Evolutionary conservation across 2,329 filamentous ascomycete genomes (phyloP).

Genomic region (Aureobasidium sp.): DNA sequence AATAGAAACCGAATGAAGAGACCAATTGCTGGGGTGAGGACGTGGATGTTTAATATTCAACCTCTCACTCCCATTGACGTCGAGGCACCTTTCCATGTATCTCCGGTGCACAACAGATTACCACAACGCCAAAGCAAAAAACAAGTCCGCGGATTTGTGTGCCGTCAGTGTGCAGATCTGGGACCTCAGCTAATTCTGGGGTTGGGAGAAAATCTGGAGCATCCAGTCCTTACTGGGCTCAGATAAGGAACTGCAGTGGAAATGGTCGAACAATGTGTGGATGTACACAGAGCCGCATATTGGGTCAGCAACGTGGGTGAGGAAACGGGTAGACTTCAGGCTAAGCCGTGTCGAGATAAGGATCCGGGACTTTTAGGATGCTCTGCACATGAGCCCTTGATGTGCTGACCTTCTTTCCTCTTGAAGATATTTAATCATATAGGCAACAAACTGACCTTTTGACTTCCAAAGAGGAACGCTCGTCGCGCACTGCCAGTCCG

Average conservation of each 20-base stretch:
- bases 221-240: slow-evolving; percentile 1
- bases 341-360: slow-evolving; percentile 13
- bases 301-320: slow-evolving; percentile 3
- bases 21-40: slow-evolving; percentile 1
- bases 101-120: slow-evolving; percentile 12
- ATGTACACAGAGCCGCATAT: slow-evolving; percentile 3
- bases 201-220: background rate
- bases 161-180: slow-evolving; percentile 11
- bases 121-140: slow-evolving; percentile 15
- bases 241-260: slow-evolving; percentile 10
- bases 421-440: background rate
- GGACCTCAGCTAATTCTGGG: slow-evolving; percentile 5
- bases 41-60: slow-evolving; percentile 11
- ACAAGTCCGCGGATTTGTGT: slow-evolving; percentile 15
- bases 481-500: background rate
- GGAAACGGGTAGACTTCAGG: slow-evolving; percentile 7
- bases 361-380: slow-evolving; percentile 2
- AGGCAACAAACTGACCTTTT: background rate
- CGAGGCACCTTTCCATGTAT: slow-evolving; percentile 8
- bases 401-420: background rate
- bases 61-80: background rate
- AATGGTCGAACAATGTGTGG: background rate
- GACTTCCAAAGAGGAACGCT: background rate
- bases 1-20: slow-evolving; percentile 10
- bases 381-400: background rate